Evolutionary conservation across 805 yeast genomes (phyloP), one percentile per base, ranked within the genome.

Genomic region (Cyberlindnera meyerae): DNA sequence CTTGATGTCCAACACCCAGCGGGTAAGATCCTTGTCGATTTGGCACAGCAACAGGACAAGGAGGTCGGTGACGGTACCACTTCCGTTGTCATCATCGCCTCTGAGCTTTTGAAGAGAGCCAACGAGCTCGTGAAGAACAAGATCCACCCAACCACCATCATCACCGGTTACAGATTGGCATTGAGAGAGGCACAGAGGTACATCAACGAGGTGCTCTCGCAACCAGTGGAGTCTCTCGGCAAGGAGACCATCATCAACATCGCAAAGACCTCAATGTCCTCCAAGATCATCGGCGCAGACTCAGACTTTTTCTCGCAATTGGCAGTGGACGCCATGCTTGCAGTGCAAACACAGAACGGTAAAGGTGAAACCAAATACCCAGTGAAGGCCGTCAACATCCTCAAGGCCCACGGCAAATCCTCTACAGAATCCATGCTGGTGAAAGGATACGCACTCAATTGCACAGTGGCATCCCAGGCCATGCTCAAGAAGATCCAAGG

Each of bases 41-140:
- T 93, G 56, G 98, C 98, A 3, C 96, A 93, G 62, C 97, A 93
- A 62, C 99, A 93, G 68, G 99, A 93, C 62, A 77, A 96, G 54
- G 99, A 93, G 65, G 96, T 93, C 36, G 98, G 97, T 43, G 97
- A 89, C 57, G 97, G 97, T 51, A 89, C 99, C 29, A 93, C 99
- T 0, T 84, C 96, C 12, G 98, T 93, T 34, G 98, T 93, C 27
- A 88, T 93, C 44, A 81, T 94, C 58, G 97, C 98, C 17, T 75
- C 95, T 24, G 99, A 93, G 64, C 67, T 93, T 39, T 70, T 93
- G 55, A 84, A 84, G 54, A 75, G 96, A 47, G 98, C 98, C 27
- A 87, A 88, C 62, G 96, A 89, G 51, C 70, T 93, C 47, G 97
- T 93, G 33, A 83, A 82, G 57, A 86, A 86, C 65, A 86, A 87